Evolutionary conservation across 2,329 filamentous ascomycete genomes (phyloP), one percentile per base, ranked within the genome.

Genomic region (Aspergillus clavatus): DNA sequence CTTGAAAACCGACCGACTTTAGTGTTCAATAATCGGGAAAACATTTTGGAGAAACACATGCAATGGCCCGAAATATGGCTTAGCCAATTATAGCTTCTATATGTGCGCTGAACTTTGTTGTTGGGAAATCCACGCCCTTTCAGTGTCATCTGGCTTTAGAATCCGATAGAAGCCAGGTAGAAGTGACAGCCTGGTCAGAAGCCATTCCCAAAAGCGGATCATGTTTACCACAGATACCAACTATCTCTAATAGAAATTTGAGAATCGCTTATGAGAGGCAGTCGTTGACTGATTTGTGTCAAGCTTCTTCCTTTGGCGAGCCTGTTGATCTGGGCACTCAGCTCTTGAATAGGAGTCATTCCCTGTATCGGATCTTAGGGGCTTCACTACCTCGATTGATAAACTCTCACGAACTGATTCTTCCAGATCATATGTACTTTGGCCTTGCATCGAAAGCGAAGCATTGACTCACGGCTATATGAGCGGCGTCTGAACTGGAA

Each of bases 131-230:
- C 47, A 43, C 57, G 59, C 58, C 60, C 56, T 62, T 29, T 50
- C 38, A 43, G 45, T 60, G 55, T 54, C 58, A 61, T 48, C 35
- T 41, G 39, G 33, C 37, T 51, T 54, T 64, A 52, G 63, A 66
- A 66, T 56, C 60, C 39, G 37, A 63, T 66, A 56, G 63, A 66
- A 66, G 38, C 46, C 31, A 47, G 48, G 49, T 44, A 52, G 46
- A 49, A 50, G 14, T 33, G 29, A 33, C 29, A 33, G 29, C 29
- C 29, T 33, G 29, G 14, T 33, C 29, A 33, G 18, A 31, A 33
- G 14, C 50, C 51, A 46, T 47, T 44, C 31, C 37, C 40, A 8
- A 33, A 41, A 41, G 27, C 31, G 42, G 41, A 47, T 28, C 29
- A 50, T 57, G 50, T 55, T 58, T 47, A 54, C 43, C 40, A 46